Evolutionary conservation across 306 rosid species (phyloP), one percentile per base, ranked within the genome.

Genomic region (Rubus parviflorus): DNA sequence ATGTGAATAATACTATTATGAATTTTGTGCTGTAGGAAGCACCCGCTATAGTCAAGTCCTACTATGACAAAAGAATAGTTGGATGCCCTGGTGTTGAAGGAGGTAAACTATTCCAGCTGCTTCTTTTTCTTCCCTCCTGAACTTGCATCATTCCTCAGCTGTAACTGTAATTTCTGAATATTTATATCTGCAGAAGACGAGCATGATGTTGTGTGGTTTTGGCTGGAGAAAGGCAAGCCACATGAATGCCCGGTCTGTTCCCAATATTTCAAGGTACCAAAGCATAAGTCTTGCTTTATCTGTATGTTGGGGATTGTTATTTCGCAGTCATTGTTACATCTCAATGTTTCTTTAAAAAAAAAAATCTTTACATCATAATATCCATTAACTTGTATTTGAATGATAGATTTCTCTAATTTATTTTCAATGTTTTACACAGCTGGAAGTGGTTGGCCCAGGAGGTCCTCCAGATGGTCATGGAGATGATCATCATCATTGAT

Each of bases 121-220:
- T 12, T 49, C 8, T 11, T 35, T 15, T 38, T 47, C 43, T 46
- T 72, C 13, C 17, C 62, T 49, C 37, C 17, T 41, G 14, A 30
- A n/a, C 30, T 83, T 17, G 12, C 48, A 46, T 54, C 42, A 64
- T 72, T 46, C 42, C 1, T 0, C 52, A 22, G 54, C 16, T 54
- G 0, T 60, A 54, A 67, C 37, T 42, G 5, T 41, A 68, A 40
- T 66, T 40, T 46, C 37, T 3, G 14, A 49, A 22, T 8, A 40
- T 46, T 4, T 51, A 15, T 22, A 62, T 52, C 45, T 58, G 62
- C 80, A 85, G 90, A 82, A 54, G 88, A 84, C 46, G 90, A 87
- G 81, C 87, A 87, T 16, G 88, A 87, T 77, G 88, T 87, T 63
- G 88, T 84, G 49, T 87, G 90, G 90, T 84, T 85, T 73, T 83